Evolutionary conservation across 805 yeast species (phyloP).

Genomic region (Monosporozyma unispora): DNA sequence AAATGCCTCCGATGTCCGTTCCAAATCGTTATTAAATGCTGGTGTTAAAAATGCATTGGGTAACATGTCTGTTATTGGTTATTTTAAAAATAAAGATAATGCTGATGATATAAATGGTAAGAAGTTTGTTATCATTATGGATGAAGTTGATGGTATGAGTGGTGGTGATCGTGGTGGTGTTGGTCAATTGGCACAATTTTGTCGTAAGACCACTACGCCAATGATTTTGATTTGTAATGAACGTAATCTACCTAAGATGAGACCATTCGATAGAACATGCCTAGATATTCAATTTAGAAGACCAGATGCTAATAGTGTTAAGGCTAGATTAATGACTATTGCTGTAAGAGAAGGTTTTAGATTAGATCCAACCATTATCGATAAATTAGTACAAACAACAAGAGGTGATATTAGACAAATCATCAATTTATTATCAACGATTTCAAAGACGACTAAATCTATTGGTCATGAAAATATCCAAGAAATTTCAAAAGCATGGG

Average conservation of each 20-base stretch:
- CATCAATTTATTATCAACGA: conserved; percentile 79
- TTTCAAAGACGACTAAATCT: conserved; percentile 58
- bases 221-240: conserved; percentile 92
- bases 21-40: conserved; percentile 64
- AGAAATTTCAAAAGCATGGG: conserved; percentile 63
- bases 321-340: conserved; percentile 80
- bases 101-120: conserved; percentile 34
- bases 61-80: conserved; percentile 80
- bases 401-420: conserved; percentile 91
- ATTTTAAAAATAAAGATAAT: conserved; percentile 37
- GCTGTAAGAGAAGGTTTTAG: conserved; percentile 77
- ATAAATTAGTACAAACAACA: conserved; percentile 75
- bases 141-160: conserved; percentile 99
- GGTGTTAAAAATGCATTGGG: conserved; percentile 62
- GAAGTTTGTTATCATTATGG: conserved; percentile 83
- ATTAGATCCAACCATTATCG: conserved; percentile 71
- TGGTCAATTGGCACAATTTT: conserved; percentile 82
- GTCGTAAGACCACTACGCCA: conserved; percentile 80
- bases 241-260: conserved; percentile 84
- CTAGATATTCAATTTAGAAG: conserved; percentile 78
- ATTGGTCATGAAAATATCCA: conserved; percentile 53
- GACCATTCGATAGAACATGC: conserved; percentile 82
- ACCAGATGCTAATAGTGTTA: conserved; percentile 75
- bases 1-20: conserved; percentile 84
- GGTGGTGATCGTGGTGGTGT: conserved; percentile 99